These are phyloP conservation scores for Bassia scoparia DNA, from an alignment of 148 eudicot genomes.

Conservation along the genomic window DNA sequence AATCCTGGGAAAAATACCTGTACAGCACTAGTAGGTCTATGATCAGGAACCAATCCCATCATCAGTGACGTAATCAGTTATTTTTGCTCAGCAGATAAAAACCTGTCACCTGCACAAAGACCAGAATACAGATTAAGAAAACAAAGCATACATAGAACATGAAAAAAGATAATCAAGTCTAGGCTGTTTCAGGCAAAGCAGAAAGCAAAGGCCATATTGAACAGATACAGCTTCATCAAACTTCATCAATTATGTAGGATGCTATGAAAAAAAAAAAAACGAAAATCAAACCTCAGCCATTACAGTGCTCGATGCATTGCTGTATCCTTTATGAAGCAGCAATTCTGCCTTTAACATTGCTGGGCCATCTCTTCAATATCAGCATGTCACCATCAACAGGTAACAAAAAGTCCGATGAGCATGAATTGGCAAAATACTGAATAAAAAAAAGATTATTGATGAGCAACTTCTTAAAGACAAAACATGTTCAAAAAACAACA, in stretches of 20 bases:
- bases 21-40: conserved; percentile 94
- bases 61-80: conserved; percentile 83
- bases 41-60: conserved; percentile 92
- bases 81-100: conserved; percentile 92
- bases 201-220: background rate
- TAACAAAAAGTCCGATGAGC: conserved; percentile 79
- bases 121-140: conserved; percentile 9
- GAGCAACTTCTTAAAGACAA: background rate
- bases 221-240: background rate
- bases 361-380: conserved; percentile 93
- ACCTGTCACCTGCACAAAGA: conserved; percentile 66
- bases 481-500: background rate
- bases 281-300: too few species aligned
- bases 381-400: conserved; percentile 97
- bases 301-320: too few species aligned
- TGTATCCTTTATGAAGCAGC: too few species aligned
- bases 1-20: conserved; percentile 54
- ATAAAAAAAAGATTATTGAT: background rate
- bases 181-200: background rate
- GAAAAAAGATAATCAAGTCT: background rate
- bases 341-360: conserved; percentile 95
- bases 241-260: too few species aligned
- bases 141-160: background rate
- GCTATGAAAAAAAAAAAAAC: too few species aligned
- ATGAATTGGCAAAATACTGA: conserved; percentile 82